A percentile compares a stretch with the other conserved stretches of the same genome.
phyloP scores from a whole-genome alignment of 148 eudicot species.

The Cornus suecica region DNA sequence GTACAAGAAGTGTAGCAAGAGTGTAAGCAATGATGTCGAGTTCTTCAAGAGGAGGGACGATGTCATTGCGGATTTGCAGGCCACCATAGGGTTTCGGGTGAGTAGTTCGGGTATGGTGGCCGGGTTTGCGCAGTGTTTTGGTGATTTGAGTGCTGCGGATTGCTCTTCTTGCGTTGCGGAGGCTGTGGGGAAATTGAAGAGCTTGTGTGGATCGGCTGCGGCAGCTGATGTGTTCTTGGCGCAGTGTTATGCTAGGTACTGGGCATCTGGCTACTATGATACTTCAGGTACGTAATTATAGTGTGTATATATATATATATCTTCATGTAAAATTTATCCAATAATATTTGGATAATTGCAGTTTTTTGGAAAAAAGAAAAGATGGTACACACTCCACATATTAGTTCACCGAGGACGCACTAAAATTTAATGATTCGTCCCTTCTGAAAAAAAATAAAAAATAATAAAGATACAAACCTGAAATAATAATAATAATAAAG shows the following conservation, averaged over 20 bases:
- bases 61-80: slow-evolving; percentile 52
- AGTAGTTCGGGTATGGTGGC: slow-evolving; percentile 58
- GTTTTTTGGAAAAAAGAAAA: too few relatives aligned
- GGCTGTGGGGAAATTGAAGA: slow-evolving; percentile 54
- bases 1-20: slow-evolving; percentile 61
- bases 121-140: slow-evolving; percentile 74
- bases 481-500: too few relatives aligned
- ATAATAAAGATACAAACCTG: too few relatives aligned
- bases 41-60: slow-evolving; percentile 61
- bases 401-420: too few relatives aligned
- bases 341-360: too few relatives aligned
- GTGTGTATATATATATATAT: not conserved
- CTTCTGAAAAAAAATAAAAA: too few relatives aligned
- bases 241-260: slow-evolving; percentile 78
- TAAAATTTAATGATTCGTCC: too few relatives aligned
- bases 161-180: slow-evolving; percentile 57
- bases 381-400: too few relatives aligned
- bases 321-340: not conserved
- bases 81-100: slow-evolving; percentile 48
- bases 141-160: slow-evolving; percentile 53
- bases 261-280: slow-evolving; percentile 80
- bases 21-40: slow-evolving; percentile 38
- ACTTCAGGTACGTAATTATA: slow-evolving; percentile 30
- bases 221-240: slow-evolving; percentile 78
- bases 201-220: slow-evolving; percentile 63